Evolutionary conservation across 805 yeast species (phyloP), one percentile per base, ranked within the genome.

Genomic region (Millerago galiae): DNA sequence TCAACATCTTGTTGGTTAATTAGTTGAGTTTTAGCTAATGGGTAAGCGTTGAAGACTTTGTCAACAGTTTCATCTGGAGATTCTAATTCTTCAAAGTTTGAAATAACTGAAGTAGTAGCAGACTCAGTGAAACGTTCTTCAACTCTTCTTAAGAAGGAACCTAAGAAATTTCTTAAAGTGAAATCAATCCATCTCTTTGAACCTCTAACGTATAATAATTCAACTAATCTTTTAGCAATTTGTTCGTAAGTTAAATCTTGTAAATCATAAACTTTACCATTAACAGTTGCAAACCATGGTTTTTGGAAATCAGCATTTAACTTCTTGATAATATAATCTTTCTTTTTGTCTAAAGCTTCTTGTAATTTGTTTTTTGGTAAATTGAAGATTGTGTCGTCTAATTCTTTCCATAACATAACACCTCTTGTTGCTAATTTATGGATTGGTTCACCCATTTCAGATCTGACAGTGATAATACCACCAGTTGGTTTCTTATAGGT

Each of bases 371-470:
- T 80, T 74, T 90, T 89, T 62, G 99, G 96, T 64, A 89, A 74
- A 56, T 79, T 75, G 75, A 93, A 91, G 55, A 93, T 78, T 37
- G 96, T 87, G 54, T 87, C 91, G 67, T 93, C 99, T 70, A 93
- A 73, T 70, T 93, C 98, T 64, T 88, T 86, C 99, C 99, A 93
- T 63, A 93, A 80, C 67, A 86, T 62, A 47, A 93, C 98, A 74
- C 96, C 97, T 65, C 99, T 83, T 45, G 99, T 93, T 26, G 99
- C 98, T 54, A 93, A 77, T 73, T 93, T 93, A 70, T 93, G 99
- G 61, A 93, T 93, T 60, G 99, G 99, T 72, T 93, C 99, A 62
- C 99, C 99, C 99, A 93, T 93, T 73, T 93, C 99, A 14, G 98
- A 91, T 62, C 86, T 76, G 48, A 93, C 99, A 43, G 99, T 91